Conservation (phyloP, 352 stramenopile species). For the Aphanomyces astaci region DNA sequence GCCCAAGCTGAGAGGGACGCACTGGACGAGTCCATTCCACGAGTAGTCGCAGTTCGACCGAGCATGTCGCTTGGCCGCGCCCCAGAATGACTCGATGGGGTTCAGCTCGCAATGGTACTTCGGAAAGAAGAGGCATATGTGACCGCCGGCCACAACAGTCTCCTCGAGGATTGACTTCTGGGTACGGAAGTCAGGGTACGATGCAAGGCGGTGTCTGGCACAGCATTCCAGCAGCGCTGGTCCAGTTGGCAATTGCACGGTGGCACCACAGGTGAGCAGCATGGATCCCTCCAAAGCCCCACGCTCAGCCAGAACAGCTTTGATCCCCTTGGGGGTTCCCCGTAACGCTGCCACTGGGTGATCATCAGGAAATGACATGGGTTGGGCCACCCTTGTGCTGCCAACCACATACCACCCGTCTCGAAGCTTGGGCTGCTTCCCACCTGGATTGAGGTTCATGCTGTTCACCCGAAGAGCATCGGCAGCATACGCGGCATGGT, state of each 20-base stretch:
- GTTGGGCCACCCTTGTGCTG: too few species aligned
- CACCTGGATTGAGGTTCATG: conserved; percentile 17
- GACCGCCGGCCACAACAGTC: neutral
- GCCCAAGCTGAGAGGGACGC: neutral
- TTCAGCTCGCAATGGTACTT: conserved; percentile 20
- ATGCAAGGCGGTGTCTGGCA: too few species aligned
- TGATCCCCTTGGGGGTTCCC: too few species aligned
- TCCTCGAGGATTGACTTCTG: conserved; percentile 2
- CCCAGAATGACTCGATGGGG: conserved; percentile 11
- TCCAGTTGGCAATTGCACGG: too few species aligned
- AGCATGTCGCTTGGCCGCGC: neutral
- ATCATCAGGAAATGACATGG: too few species aligned
- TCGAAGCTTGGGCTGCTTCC: neutral
- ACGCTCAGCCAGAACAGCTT: too few species aligned
- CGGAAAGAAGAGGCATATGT: conserved; percentile 1
- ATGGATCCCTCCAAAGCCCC: too few species aligned
- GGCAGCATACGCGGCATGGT: conserved; percentile 4
- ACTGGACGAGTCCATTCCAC: neutral
- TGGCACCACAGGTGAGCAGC: too few species aligned
- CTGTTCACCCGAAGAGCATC: neutral
- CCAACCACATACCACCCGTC: neutral
- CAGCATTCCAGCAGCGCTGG: too few species aligned
- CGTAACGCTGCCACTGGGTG: too few species aligned
- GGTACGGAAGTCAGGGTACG: too few species aligned
- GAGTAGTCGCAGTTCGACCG: conserved; percentile 6